phyloP scores from a whole-genome alignment of 345 rosid genomes.

The Citrus australasica region DNA sequence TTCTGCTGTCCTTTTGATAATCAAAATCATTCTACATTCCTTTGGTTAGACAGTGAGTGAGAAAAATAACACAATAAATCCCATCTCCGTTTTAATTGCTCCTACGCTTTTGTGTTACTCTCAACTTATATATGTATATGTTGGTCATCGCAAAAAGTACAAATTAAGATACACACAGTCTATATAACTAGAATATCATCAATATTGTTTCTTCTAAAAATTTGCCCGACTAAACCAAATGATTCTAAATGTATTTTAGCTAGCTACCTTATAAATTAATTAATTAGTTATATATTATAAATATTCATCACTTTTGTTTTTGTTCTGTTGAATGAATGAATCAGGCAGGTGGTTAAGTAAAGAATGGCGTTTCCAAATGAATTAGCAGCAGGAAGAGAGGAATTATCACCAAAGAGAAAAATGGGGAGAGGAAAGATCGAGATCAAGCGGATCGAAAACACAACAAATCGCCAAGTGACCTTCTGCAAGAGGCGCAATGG shows the following conservation, averaged over 20 bases:
- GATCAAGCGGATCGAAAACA: slow-evolving; percentile 99
- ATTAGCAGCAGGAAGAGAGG: slow-evolving; percentile 20
- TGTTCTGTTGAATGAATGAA: too few relatives aligned
- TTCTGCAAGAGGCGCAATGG: slow-evolving; percentile 97
- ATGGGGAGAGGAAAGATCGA: slow-evolving; percentile 97
- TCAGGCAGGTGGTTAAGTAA: too few relatives aligned
- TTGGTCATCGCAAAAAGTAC: background rate
- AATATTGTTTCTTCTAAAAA: background rate
- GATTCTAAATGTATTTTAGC: too few relatives aligned
- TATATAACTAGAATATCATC: background rate
- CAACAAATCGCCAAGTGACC: slow-evolving; percentile 95
- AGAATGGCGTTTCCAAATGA: slow-evolving; percentile 41
- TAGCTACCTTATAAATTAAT: too few relatives aligned
- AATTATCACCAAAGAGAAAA: slow-evolving; percentile 60
- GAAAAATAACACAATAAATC: slow-evolving; percentile 27
- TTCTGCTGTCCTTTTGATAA: slow-evolving; percentile 10
- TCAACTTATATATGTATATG: background rate
- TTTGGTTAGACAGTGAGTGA: slow-evolving; percentile 26
- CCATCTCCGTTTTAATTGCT: slow-evolving; percentile 27
- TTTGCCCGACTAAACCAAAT: background rate
- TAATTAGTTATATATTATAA: too few relatives aligned
- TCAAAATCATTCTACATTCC: background rate
- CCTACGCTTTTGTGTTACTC: slow-evolving; percentile 36
- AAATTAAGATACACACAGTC: background rate
- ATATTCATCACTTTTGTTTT: background rate